Evolutionary conservation across 1,284 basidiomycete genomes (phyloP), one percentile per base, ranked within the genome.

Genomic region (Lentinus polychrous): DNA sequence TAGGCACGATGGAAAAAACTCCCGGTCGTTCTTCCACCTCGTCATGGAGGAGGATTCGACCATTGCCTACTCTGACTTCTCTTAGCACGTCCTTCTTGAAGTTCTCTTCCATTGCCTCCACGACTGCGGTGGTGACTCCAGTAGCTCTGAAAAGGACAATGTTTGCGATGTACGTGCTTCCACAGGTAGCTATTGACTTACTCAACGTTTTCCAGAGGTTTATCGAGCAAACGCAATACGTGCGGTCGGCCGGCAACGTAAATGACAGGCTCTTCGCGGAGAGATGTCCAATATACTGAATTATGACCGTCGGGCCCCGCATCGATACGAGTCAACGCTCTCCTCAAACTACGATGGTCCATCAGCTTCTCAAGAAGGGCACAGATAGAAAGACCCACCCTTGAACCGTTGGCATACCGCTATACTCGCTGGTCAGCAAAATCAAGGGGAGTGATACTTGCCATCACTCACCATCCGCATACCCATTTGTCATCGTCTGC

Each of bases 211-310:
- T 91, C 89, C 12, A 97, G 68, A 0, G 94, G 94, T 48, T 83
- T 81, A 63, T 94, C 86, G 7, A 94, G 79, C 0, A 97, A 75
- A n/a, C 96, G 86, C 32, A 99, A 72, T 10, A 99, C 93, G 63
- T 95, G 92, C 0, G 95, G 95, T 45, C 91, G 77, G 8, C 93
- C 93, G 32, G 86, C 82, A 39, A 95, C 77, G 58, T 94, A 96
- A 44, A 98, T 75, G 3, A 99, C 95, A 11, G 96, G 95, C 71
- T 98, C 96, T 82, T 94, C 94, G 61, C 94, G 78, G 50, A 98
- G 67, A 1, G 91, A 94, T 8, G 93, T 96, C 94, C 94, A 97
- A 53, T 81, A 82, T 2, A 93, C 86, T 54, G 65, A 76, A 50
- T 91, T 87, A 15, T 66, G 62, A 1, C 91, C 91, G 11, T 76